These are phyloP conservation scores for Xylariomycetidae sp. DNA, from an alignment of 2,329 filamentous ascomycete genomes.

Conservation along the genomic window DNA sequence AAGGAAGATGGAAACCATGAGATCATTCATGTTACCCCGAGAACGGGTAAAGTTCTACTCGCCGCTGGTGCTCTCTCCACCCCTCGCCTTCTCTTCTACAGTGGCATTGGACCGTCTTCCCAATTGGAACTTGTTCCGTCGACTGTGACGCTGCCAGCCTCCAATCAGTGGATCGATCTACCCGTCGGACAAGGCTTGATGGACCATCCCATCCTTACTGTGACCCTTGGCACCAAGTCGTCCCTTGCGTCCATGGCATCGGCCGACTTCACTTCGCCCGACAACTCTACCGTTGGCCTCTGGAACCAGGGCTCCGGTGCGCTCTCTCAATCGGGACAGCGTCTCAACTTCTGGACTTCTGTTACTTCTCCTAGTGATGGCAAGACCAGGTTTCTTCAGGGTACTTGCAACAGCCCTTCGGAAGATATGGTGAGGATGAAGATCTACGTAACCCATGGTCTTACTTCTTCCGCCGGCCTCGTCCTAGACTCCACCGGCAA, in stretches of 20 bases:
- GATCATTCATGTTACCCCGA: conserved; percentile 45
- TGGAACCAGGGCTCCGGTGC: conserved; percentile 39
- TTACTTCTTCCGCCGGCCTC: conserved; percentile 8
- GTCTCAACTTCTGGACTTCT: conserved; percentile 46
- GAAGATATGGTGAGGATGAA: conserved; percentile 10
- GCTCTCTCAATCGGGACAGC: conserved; percentile 45
- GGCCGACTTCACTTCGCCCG: conserved; percentile 30
- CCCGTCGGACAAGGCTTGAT: conserved; percentile 35
- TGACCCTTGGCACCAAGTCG: conserved; percentile 7
- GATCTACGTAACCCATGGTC: conserved; percentile 14
- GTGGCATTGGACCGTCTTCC: conserved; percentile 45
- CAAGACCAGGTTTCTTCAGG: conserved; percentile 13
- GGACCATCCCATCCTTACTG: conserved; percentile 20
- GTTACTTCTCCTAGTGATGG: conserved; percentile 14
- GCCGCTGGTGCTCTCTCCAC: conserved; percentile 53
- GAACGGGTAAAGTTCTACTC: conserved; percentile 50
- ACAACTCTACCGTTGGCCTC: conserved; percentile 11
- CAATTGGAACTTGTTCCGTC: conserved; percentile 32
- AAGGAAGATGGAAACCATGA: conserved; percentile 42
- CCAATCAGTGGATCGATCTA: conserved; percentile 30
- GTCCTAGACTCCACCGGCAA: conserved; percentile 9
- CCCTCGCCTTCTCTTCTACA: conserved; percentile 52
- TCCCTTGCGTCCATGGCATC: conserved; percentile 44
- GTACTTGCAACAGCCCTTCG: conserved; percentile 7
- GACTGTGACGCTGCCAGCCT: conserved; percentile 26